phyloP scores from a whole-genome alignment of 75 land plant genomes.

The Cryptomeria japonica region DNA sequence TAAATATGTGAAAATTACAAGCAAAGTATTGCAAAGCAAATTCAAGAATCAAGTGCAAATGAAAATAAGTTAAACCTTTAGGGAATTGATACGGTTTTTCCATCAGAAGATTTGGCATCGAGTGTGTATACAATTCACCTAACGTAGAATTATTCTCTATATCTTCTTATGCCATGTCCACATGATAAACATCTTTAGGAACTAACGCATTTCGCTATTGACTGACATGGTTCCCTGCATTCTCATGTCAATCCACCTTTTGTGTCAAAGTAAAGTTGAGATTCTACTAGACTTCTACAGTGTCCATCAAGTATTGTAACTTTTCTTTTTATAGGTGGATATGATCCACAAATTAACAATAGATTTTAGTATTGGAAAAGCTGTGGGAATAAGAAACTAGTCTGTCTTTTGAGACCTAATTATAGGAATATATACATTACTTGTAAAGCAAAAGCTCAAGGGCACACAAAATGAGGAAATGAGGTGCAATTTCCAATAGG shows the following conservation, averaged over 20 bases:
- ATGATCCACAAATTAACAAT: background rate
- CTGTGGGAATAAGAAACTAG: background rate
- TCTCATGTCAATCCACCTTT: background rate
- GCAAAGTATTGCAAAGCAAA: background rate
- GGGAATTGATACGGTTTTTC: no score
- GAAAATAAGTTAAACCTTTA: background rate
- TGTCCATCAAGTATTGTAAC: background rate
- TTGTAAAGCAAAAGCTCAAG: background rate
- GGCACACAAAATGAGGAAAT: background rate
- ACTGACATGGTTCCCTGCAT: background rate
- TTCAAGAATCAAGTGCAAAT: background rate
- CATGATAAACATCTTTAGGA: background rate
- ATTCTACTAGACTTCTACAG: background rate
- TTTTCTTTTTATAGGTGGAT: no score
- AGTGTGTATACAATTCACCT: background rate
- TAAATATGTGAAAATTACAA: no score
- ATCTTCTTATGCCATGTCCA: background rate
- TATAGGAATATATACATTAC: background rate
- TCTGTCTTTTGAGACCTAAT: background rate
- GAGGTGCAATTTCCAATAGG: background rate
- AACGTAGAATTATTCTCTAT: background rate
- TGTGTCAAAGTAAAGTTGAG: background rate
- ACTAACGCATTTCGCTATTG: background rate
- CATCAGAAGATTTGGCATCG: background rate
- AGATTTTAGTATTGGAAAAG: background rate